phyloP scores from a whole-genome alignment of 139 green algal genomes.

The Edaphochlamys debaryana region DNA sequence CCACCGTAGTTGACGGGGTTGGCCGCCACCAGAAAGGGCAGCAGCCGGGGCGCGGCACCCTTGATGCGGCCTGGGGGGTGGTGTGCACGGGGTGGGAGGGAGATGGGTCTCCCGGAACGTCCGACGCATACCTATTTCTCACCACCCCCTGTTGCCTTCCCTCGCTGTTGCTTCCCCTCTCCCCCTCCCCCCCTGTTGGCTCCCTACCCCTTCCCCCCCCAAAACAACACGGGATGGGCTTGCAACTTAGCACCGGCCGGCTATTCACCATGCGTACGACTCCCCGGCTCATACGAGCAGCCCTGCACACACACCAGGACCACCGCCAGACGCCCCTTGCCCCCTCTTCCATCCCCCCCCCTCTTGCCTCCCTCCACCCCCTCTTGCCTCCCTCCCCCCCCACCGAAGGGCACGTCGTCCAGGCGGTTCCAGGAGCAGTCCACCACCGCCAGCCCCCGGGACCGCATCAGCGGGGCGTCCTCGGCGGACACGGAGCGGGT shows the following conservation, averaged over 20 bases:
- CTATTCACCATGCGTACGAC: too few relatives aligned
- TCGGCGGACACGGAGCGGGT: constrained; percentile 70
- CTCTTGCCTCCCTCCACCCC: too few relatives aligned
- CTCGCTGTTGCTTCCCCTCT: not conserved
- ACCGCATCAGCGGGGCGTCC: constrained; percentile 83
- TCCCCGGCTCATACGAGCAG: too few relatives aligned
- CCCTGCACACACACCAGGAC: too few relatives aligned
- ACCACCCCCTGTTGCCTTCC: not conserved
- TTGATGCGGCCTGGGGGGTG: constrained; percentile 67
- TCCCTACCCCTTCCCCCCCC: too few relatives aligned
- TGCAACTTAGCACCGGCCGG: too few relatives aligned
- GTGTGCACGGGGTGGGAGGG: not conserved
- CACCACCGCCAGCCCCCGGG: constrained; percentile 94
- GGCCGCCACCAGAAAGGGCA: constrained; percentile 96
- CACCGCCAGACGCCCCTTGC: too few relatives aligned
- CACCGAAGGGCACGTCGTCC: constrained; percentile 94
- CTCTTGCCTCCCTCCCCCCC: too few relatives aligned
- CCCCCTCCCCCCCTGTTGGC: too few relatives aligned
- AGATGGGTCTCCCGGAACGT: not conserved
- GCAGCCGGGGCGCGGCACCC: constrained; percentile 80
- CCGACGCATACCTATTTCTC: not conserved
- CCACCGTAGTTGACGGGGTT: constrained; percentile 98
- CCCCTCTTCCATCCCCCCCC: too few relatives aligned
- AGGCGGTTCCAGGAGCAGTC: constrained; percentile 98
- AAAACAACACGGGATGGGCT: too few relatives aligned